A percentile compares a stretch with the other conserved stretches of the same genome.
These are phyloP conservation scores for Barnettozyma siamensis DNA, from an alignment of 805 yeast species.

Conservation along the genomic window DNA sequence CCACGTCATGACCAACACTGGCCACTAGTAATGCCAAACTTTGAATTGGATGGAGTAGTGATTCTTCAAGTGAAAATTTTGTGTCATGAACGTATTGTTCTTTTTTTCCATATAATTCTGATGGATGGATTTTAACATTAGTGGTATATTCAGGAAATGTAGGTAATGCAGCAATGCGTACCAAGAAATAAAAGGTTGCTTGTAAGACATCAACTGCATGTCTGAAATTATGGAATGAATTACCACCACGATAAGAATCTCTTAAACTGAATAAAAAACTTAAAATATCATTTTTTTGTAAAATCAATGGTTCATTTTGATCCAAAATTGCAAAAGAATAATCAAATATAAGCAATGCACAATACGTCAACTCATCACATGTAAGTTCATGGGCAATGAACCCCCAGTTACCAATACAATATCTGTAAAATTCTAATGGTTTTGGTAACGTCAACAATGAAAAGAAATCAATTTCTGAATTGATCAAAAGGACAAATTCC, in stretches of 20 bases:
- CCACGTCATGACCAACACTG: constrained; percentile 91
- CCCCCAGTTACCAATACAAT: constrained; percentile 54
- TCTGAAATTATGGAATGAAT: constrained; percentile 91
- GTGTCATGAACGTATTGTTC: background rate
- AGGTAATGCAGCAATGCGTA: constrained; percentile 24
- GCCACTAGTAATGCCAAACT: constrained; percentile 63
- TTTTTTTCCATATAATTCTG: background rate
- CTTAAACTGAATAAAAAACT: constrained; percentile 62
- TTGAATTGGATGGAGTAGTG: constrained; percentile 33
- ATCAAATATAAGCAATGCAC: constrained; percentile 50
- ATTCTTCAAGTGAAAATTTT: constrained; percentile 9
- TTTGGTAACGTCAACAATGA: constrained; percentile 21
- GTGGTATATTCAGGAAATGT: constrained; percentile 18
- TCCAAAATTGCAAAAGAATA: constrained; percentile 31
- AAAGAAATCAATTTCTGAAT: constrained; percentile 26
- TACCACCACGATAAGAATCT: constrained; percentile 75
- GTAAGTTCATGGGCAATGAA: constrained; percentile 64
- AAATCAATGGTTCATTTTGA: constrained; percentile 9
- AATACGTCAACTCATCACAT: constrained; percentile 59
- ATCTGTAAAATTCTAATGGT: constrained; percentile 23
- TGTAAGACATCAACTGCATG: constrained; percentile 96
- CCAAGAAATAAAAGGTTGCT: constrained; percentile 67
- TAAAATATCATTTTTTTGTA: constrained; percentile 42
- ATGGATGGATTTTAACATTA: constrained; percentile 16
- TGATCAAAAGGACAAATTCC: constrained; percentile 19